Evolutionary conservation across 2,329 filamentous ascomycete species (phyloP).

Genomic region (Sordariomycetes sp.): DNA sequence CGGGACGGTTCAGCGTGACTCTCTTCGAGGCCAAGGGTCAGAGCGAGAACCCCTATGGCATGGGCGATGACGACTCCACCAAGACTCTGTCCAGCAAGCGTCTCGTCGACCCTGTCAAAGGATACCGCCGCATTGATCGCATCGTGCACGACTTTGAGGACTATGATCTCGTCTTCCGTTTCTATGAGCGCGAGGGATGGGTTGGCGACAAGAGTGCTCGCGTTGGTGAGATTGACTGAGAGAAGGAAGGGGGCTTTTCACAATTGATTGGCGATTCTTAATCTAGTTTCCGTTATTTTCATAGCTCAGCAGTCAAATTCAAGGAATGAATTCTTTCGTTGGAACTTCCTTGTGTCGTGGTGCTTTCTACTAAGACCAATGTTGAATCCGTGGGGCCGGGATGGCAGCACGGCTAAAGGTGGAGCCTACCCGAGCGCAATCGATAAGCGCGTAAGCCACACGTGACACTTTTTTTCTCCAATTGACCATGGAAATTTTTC

Average conservation of each 20-base stretch:
- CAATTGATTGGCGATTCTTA: not conserved
- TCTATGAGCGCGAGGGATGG: constrained; percentile 88
- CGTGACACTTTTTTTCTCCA: not conserved
- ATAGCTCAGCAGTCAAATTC: not conserved
- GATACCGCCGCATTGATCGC: constrained; percentile 83
- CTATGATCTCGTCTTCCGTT: constrained; percentile 92
- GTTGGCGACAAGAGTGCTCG: constrained; percentile 40
- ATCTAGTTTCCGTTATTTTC: not conserved
- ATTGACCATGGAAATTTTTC: constrained; percentile 1
- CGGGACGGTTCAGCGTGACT: constrained; percentile 94
- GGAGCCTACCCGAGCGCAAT: too few species aligned
- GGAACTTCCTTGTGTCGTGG: too few species aligned
- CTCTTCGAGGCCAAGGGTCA: constrained; percentile 80
- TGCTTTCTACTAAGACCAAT: too few species aligned
- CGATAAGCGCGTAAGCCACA: not conserved
- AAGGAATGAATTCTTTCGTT: too few species aligned
- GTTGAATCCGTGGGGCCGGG: too few species aligned
- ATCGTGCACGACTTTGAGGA: constrained; percentile 97
- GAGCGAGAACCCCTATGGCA: constrained; percentile 30
- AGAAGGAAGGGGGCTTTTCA: too few species aligned
- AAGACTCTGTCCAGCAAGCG: constrained; percentile 28
- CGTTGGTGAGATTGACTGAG: constrained; percentile 39
- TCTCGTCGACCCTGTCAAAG: constrained; percentile 68
- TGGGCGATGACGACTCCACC: constrained; percentile 27
- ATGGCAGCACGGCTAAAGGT: too few species aligned